Percentiles rank a stretch among this genome's conserved stretches.
These are phyloP conservation scores for Apophysomyces sp. DNA, from an alignment of 371 early-diverging fungal genomes.

Conservation along the genomic window DNA sequence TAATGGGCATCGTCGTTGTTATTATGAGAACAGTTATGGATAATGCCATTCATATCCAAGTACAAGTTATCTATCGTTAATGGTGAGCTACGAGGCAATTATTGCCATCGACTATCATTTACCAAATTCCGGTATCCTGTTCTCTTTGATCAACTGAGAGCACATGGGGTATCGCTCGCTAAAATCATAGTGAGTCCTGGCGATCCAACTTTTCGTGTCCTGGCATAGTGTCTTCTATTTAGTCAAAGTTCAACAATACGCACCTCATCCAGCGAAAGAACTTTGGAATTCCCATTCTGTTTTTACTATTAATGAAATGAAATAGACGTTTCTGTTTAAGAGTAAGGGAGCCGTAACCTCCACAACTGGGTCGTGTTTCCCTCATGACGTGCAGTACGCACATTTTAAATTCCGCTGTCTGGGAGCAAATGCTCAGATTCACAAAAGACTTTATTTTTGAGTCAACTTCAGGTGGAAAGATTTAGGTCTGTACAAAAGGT, in stretches of 20 bases:
- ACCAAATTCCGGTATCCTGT: conserved; percentile 95
- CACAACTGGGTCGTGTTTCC: not conserved
- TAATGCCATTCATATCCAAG: conserved; percentile 99
- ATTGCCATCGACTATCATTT: conserved; percentile 14
- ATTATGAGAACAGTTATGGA: conserved; percentile 98
- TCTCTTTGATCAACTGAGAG: conserved; percentile 83
- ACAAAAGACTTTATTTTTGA: conserved; percentile 28
- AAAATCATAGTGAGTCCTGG: not conserved
- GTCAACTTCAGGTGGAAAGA: conserved; percentile 49
- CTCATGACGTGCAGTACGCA: not conserved
- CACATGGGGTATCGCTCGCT: conserved; percentile 97
- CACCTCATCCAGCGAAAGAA: conserved; percentile 91
- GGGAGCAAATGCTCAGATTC: too few species aligned
- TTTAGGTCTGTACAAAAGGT: conserved; percentile 55
- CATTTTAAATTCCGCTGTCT: not conserved
- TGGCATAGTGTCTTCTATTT: too few species aligned
- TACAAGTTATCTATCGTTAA: conserved; percentile 81
- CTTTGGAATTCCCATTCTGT: conserved; percentile 84
- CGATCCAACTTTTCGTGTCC: not conserved
- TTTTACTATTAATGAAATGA: not conserved
- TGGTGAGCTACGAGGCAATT: not conserved
- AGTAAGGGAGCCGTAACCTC: not conserved
- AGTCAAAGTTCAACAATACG: not conserved
- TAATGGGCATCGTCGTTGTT: conserved; percentile 80
- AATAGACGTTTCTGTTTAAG: not conserved